Evolutionary conservation across 108 stramenopile species (phyloP).

Genomic region (Skeletonema potamos): DNA sequence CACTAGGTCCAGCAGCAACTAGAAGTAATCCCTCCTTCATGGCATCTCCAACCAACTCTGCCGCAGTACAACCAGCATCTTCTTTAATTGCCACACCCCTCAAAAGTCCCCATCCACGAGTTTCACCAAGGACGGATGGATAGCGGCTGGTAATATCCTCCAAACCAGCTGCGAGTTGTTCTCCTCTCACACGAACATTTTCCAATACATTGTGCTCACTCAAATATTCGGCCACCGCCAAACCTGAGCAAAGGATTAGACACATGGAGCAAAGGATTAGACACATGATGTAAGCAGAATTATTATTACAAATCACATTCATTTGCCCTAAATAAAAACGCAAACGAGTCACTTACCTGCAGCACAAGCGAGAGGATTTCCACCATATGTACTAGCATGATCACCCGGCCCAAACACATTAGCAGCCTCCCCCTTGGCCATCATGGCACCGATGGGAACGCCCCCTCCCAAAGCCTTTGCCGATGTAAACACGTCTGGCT

Average conservation of each 20-base stretch:
- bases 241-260: constrained; percentile 17
- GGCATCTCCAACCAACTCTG: constrained; percentile 86
- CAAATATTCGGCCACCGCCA: constrained; percentile 89
- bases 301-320: not conserved
- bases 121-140: constrained; percentile 78
- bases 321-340: not conserved
- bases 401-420: constrained; percentile 94
- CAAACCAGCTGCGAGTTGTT: constrained; percentile 78
- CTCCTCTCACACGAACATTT: constrained; percentile 88
- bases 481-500: constrained; percentile 94
- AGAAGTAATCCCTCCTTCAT: constrained; percentile 89
- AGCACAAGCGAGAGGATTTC: constrained; percentile 92
- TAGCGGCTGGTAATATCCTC: constrained; percentile 69
- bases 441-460: constrained; percentile 98
- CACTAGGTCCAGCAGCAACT: constrained; percentile 90
- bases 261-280: not conserved
- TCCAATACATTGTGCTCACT: constrained; percentile 78
- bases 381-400: constrained; percentile 97
- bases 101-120: constrained; percentile 94
- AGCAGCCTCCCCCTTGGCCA: constrained; percentile 85
- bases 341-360: constrained; percentile 29
- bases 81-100: constrained; percentile 81
- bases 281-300: not conserved
- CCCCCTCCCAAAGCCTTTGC: constrained; percentile 98
- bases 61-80: constrained; percentile 76